Percentiles rank a stretch among this genome's conserved stretches.
Evolutionary conservation across 129 eudicot genomes (phyloP).

Genomic region (Lactuca saligna): DNA sequence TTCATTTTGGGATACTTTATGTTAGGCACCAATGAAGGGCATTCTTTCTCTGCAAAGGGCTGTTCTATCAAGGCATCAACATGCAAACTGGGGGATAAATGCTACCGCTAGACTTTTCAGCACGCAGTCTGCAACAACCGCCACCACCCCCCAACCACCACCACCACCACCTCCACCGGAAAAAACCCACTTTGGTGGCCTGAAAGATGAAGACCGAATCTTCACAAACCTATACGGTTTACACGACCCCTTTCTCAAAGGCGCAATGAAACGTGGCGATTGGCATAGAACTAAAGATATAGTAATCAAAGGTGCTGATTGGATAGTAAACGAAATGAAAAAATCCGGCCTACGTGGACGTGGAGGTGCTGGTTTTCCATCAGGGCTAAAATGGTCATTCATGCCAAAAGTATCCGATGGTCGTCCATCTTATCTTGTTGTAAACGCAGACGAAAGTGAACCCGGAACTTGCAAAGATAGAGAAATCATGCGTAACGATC

Average conservation of each 20-base stretch:
- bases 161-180: slow-evolving; percentile 90
- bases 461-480: slow-evolving; percentile 98
- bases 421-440: slow-evolving; percentile 94
- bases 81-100: slow-evolving; percentile 42
- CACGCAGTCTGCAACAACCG: slow-evolving; percentile 85
- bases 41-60: slow-evolving; percentile 67
- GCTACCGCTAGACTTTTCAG: slow-evolving; percentile 49
- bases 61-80: slow-evolving; percentile 43
- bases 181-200: slow-evolving; percentile 94
- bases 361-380: slow-evolving; percentile 99
- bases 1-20: slow-evolving; percentile 12
- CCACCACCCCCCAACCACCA: slow-evolving; percentile 58
- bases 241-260: slow-evolving; percentile 94
- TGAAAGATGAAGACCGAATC: slow-evolving; percentile 97
- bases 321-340: slow-evolving; percentile 96
- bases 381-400: slow-evolving; percentile 98
- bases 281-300: slow-evolving; percentile 95
- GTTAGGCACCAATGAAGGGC: slow-evolving; percentile 76
- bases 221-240: slow-evolving; percentile 88
- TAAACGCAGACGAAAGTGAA: slow-evolving; percentile 98
- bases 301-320: slow-evolving; percentile 87
- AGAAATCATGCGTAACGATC: slow-evolving; percentile 94
- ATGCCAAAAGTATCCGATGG: slow-evolving; percentile 97
- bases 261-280: slow-evolving; percentile 97
- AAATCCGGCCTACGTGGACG: slow-evolving; percentile 97